Evolutionary conservation across 495 filamentous ascomycete species (phyloP), one percentile per base, ranked within the genome.

Genomic region (Wilcoxina mikolae): DNA sequence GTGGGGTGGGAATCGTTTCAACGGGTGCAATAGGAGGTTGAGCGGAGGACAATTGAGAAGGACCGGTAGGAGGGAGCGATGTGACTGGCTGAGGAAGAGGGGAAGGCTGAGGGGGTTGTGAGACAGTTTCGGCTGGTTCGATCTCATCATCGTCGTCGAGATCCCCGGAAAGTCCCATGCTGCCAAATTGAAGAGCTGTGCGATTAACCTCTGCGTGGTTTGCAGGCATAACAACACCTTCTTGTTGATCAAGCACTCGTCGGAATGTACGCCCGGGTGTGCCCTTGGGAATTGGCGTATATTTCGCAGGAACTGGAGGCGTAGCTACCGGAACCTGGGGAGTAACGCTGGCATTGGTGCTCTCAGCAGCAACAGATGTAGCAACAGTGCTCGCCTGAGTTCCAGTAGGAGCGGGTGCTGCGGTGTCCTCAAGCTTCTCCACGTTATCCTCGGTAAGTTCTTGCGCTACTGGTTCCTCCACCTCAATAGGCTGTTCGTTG

Each of bases 171-270:
- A 96, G 67, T 54, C 84, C 90, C 76, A 99, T 85, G 65, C 86
- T 93, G 49, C 91, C 91, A 68, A 99, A 99, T 66, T 96, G 93
- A 39, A 99, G 87, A n/a, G 87, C 83, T 46, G 89, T 78, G 50
- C 87, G 81, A 66, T 95, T 88, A 7, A 98, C 85, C 35, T 87
- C 88, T 10, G 44, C 58, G 61, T 94, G 88, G 69, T 95, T 95
- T n/a, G 87, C 87, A 27, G 91, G 91, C 91, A 99, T 96, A 48
- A 95, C 85, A 31, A 99, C 91, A 17, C 89, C 86, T 68, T 99
- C 93, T 65, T 90, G 88, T 64, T 99, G 91, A 58, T 95, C 88
- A 61, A 93, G 75, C 39, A 94, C 76, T 57, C 85, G 81, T 25
- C 89, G 80, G 65, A 89, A 80, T 60, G 81, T 85, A 27, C 87